Evolutionary conservation across 2,329 filamentous ascomycete species (phyloP).

Genomic region (Microsporum audouinii): DNA sequence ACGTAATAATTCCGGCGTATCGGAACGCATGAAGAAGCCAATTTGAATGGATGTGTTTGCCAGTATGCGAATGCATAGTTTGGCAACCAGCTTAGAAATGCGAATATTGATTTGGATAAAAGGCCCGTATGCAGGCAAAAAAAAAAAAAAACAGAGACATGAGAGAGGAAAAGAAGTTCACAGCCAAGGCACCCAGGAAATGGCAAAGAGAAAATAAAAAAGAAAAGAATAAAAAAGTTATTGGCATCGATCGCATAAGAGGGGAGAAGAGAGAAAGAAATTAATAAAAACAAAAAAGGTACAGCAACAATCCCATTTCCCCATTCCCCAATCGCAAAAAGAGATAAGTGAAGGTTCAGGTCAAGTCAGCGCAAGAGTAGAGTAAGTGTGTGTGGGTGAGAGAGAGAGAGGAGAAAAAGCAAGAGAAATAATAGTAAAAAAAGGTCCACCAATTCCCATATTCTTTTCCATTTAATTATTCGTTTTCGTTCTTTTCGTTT

Average conservation of each 20-base stretch:
- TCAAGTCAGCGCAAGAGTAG: background rate
- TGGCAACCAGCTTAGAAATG: background rate
- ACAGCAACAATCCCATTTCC: conserved; percentile 4
- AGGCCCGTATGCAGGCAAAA: background rate
- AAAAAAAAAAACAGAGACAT: conserved; percentile 5
- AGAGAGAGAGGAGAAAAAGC: background rate
- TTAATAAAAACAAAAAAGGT: background rate
- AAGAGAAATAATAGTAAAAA: background rate
- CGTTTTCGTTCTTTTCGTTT: conserved; percentile 4
- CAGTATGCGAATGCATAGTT: background rate
- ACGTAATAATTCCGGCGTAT: background rate
- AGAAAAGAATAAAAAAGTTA: background rate
- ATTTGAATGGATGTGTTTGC: background rate
- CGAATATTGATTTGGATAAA: conserved; percentile 3
- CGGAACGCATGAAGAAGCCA: background rate
- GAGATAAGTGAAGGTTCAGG: conserved; percentile 1
- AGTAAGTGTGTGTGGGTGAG: background rate
- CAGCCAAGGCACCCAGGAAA: conserved; percentile 1
- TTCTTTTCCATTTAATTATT: conserved; percentile 4
- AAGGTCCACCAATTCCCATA: conserved; percentile 2
- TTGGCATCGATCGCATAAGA: conserved; percentile 1
- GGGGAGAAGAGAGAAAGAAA: background rate
- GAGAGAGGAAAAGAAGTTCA: background rate
- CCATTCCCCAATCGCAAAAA: conserved; percentile 6
- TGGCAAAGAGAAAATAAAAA: conserved; percentile 4